These are phyloP conservation scores for Funneliformis geosporum DNA, from an alignment of 192 early-diverging fungal genomes.

Conservation along the genomic window DNA sequence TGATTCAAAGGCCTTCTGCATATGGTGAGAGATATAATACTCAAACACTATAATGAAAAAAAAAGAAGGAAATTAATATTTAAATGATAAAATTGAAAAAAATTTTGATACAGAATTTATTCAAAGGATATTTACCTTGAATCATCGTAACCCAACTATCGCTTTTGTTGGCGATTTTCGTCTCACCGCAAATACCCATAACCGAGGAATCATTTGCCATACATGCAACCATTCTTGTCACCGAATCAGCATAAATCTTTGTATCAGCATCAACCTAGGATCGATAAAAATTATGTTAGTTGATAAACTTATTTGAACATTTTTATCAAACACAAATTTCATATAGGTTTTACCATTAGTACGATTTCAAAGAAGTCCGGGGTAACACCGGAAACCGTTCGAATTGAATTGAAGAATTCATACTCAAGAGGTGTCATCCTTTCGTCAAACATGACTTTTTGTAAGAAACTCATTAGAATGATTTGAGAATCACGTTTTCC, in stretches of 20 bases:
- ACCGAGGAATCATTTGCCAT: slow-evolving; percentile 73
- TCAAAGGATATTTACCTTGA: slow-evolving; percentile 43
- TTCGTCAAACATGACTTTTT: slow-evolving; percentile 87
- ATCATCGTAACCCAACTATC: slow-evolving; percentile 80
- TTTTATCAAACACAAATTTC: neutral
- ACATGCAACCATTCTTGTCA: slow-evolving; percentile 68
- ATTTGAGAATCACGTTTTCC: slow-evolving; percentile 98
- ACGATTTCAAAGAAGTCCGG: slow-evolving; percentile 78
- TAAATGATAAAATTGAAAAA: slow-evolving; percentile 3
- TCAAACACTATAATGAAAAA: slow-evolving; percentile 63
- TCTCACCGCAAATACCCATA: slow-evolving; percentile 80
- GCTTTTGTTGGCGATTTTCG: slow-evolving; percentile 80
- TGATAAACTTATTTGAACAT: neutral
- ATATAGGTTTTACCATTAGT: slow-evolving; percentile 56
- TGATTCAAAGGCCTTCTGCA: slow-evolving; percentile 81
- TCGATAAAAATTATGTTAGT: neutral
- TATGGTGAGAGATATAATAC: slow-evolving; percentile 86
- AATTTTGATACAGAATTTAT: neutral
- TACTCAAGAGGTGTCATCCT: slow-evolving; percentile 83
- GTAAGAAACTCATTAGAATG: slow-evolving; percentile 92
- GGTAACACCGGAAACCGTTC: slow-evolving; percentile 68
- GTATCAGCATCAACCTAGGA: slow-evolving; percentile 81
- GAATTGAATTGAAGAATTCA: slow-evolving; percentile 78
- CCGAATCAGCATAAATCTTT: slow-evolving; percentile 75
- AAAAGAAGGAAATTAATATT: slow-evolving; percentile 2